Percentiles rank a stretch among this genome's conserved stretches.
Conservation (phyloP, 2,329 filamentous ascomycete genomes). For the Escovopsis sp. region DNA sequence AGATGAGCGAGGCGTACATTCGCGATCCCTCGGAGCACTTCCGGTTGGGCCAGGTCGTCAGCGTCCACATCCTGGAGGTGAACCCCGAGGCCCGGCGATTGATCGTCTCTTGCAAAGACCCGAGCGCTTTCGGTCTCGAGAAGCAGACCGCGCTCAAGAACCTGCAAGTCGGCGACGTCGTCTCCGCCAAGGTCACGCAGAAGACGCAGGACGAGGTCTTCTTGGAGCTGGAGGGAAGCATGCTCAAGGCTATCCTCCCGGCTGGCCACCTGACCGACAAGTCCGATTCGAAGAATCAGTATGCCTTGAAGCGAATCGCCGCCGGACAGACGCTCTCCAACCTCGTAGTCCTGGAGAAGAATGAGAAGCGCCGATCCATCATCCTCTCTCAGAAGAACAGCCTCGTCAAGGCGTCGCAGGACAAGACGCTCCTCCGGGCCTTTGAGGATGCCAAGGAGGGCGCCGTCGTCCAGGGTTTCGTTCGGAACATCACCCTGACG, state of each 20-base stretch:
- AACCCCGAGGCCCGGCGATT: slow-evolving; percentile 57
- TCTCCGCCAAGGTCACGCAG: slow-evolving; percentile 67
- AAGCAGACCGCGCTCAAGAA: slow-evolving; percentile 64
- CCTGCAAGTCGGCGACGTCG: slow-evolving; percentile 57
- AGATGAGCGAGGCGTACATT: slow-evolving; percentile 98
- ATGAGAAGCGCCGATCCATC: slow-evolving; percentile 60
- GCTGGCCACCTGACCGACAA: slow-evolving; percentile 75
- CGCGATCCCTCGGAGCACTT: slow-evolving; percentile 83
- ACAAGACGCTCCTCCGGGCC: slow-evolving; percentile 53
- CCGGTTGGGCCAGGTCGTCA: slow-evolving; percentile 77
- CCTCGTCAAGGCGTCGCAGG: slow-evolving; percentile 59
- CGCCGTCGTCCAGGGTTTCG: slow-evolving; percentile 57
- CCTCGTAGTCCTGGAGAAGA: slow-evolving; percentile 76
- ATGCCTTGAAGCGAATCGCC: slow-evolving; percentile 64
- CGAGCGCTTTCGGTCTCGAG: slow-evolving; percentile 57
- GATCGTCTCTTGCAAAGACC: slow-evolving; percentile 86
- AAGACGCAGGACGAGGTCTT: slow-evolving; percentile 64
- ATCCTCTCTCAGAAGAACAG: slow-evolving; percentile 71
- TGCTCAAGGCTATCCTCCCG: slow-evolving; percentile 64
- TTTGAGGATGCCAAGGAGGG: slow-evolving; percentile 61
- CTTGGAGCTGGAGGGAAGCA: slow-evolving; percentile 58
- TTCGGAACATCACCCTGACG: slow-evolving; percentile 68
- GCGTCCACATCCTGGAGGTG: slow-evolving; percentile 72
- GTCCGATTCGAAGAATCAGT: slow-evolving; percentile 60
- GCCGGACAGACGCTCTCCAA: slow-evolving; percentile 73